Evolutionary conservation across 768 basidiomycete species (phyloP), one percentile per base, ranked within the genome.

Genomic region (Termitomyces titanicus): DNA sequence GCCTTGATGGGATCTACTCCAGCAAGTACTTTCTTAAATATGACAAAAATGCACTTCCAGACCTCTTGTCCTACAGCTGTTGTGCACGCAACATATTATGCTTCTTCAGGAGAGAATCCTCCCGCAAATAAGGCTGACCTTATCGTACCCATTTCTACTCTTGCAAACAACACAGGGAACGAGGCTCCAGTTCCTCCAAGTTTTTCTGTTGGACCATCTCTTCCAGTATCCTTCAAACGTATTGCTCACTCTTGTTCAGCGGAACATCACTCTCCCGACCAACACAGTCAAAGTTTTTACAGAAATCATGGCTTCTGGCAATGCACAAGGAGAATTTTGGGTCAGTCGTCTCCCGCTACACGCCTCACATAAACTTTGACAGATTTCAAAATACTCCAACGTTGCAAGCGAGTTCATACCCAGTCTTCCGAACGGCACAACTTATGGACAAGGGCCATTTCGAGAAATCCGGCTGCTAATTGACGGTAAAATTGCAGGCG

Each of bases 121-220:
- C 78, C 84, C 0, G 84, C 84, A 10, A 73, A 76, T 48, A 77
- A 79, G 56, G 80, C 89, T 11, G 78, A 87, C 61, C 58, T 81
- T 24, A 86, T 92, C 44, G 77, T 92, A 29, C 87, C 89, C 0
- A 74, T 92, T 12, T 84, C 86, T 1, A 88, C 85, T 4, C 67
- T 86, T 54, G 72, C 74, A 9, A 84, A 86, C 54, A 72, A 78
- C 52, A 84, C 83, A 10, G 86, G 84, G n/a, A 80, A 85, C 55
- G 80, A 85, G n/a, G 86, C 84, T 5, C 86, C 85, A 34, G 86
- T 91, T 2, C 89, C 89, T 25, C 88, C 89, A 5, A 75, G 73
- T 3, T 88, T 89, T 61, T 86, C 86, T 11, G 88, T 89, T 63
- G n/a, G n/a, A n/a, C n/a, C 37, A 62, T 42, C 20, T 37, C 10